Evolutionary conservation across 371 early-diverging fungal species (phyloP).

Genomic region (Capillidium rhysosporum): DNA sequence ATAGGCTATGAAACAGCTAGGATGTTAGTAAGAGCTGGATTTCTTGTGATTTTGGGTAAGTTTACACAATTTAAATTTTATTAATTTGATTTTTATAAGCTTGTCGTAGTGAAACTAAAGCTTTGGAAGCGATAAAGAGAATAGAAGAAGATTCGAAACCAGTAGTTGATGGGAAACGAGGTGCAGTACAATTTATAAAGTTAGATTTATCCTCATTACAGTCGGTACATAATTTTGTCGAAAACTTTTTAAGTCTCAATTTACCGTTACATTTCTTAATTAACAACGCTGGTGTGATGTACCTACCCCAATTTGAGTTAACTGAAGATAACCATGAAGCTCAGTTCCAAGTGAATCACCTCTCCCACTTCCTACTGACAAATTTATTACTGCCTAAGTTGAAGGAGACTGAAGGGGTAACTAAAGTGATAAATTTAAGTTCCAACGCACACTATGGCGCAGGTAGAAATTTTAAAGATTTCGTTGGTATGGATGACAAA

Average conservation of each 20-base stretch:
- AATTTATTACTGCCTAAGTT: not conserved
- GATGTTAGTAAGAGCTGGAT: not conserved
- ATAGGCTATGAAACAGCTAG: slow-evolving; percentile 3
- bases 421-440: not conserved
- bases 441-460: not conserved
- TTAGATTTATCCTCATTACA: slow-evolving; percentile 10
- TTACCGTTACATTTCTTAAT: not conserved
- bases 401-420: not conserved
- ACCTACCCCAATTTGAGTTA: not conserved
- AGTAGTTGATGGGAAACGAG: not conserved
- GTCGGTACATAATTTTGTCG: not conserved
- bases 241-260: not conserved
- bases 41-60: slow-evolving; percentile 2
- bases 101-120: slow-evolving; percentile 10
- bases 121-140: slow-evolving; percentile 8
- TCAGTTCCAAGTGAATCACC: slow-evolving; percentile 2
- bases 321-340: not conserved
- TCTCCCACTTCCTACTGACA: not conserved
- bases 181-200: slow-evolving; percentile 8
- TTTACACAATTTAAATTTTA: not conserved
- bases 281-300: slow-evolving; percentile 6
- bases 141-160: not conserved
- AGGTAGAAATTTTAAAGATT: not conserved
- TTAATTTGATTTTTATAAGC: not conserved
- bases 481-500: not conserved